Base-by-base conservation (phyloP, 1,284 basidiomycete species). In the Neotropicomus parvogracilis region DNA sequence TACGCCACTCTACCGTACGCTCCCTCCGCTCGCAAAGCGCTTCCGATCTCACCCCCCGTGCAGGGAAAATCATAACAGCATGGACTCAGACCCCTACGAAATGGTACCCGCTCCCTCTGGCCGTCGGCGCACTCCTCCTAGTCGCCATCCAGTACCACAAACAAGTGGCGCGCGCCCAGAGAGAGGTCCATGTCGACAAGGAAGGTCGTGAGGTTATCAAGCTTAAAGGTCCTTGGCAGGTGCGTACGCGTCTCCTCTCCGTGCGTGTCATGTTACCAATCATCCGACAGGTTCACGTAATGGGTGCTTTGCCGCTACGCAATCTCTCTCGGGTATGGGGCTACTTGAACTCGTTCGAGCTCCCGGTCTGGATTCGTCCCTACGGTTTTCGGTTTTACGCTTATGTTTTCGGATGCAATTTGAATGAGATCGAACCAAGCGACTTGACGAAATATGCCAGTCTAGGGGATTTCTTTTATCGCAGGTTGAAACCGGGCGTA, bases 271-370 rank as follows among this genome's bases (percentile, higher is more conserved):
- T 39, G 20, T 46, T 19, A 13, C 44, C 46, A 16, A 59, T 46
- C 24, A 49, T 24, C 42, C 40, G 16, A 14, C 37, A 97, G 91
- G 91, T 98, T 21, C 91, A 97, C 69, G 93, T 99, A 45, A 77
- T 99, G 40, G 95, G 94, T 45, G 95, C 95, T 7, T 80, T 99
- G 4, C 95, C 95, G 0, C 79, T 99, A 14, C 85, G 95, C 37
- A 91, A 92, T 57, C 83, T 98, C 62, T 98, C 94, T 21, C 86
- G 95, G 6, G 70, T 97, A 8, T 99, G 95, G 94, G 97, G 97
- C 8, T 95, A 94, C 70, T 64, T 97, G 49, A 99, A 98, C 72
- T 89, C 86, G 3, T 74, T 94, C 44, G 87, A 94, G 54, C 80
- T 99, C 2, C 97, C 95, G 20, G 78, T 95, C 48, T 99, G 95